These are phyloP conservation scores for Heliosperma pusillum DNA, from an alignment of 148 eudicot species.

Conservation along the genomic window DNA sequence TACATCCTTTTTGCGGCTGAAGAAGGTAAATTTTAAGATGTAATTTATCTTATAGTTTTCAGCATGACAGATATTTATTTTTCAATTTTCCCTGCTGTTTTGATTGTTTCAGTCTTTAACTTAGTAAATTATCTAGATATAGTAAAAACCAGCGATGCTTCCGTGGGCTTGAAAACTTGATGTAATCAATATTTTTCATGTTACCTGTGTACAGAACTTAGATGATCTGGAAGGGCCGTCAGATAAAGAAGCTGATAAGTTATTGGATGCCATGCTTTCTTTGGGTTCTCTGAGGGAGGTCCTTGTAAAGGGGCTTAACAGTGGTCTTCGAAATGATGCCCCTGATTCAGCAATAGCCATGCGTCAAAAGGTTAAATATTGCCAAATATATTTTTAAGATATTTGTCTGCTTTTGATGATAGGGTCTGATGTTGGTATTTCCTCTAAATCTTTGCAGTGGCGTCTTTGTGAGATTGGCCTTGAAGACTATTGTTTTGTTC, in stretches of 20 bases:
- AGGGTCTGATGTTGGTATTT: conserved; percentile 10
- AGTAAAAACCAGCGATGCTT: background rate
- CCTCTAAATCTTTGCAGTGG: conserved; percentile 55
- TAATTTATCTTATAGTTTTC: conserved; percentile 1
- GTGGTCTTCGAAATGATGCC: conserved; percentile 95
- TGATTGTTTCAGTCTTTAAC: background rate
- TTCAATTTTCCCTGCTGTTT: background rate
- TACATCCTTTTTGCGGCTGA: conserved; percentile 59
- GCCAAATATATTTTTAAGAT: background rate
- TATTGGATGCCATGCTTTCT: conserved; percentile 56
- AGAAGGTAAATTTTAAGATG: conserved; percentile 48
- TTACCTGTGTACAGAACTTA: conserved; percentile 47
- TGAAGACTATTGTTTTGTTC: conserved; percentile 91
- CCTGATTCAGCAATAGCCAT: conserved; percentile 90
- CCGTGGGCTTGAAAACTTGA: background rate
- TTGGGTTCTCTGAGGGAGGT: conserved; percentile 56
- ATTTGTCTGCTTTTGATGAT: background rate
- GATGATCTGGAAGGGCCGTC: conserved; percentile 44
- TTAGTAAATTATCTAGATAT: background rate
- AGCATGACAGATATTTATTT: background rate
- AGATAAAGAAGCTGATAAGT: conserved; percentile 38
- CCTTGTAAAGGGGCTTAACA: conserved; percentile 75
- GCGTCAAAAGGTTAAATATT: conserved; percentile 78
- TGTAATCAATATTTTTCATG: background rate
- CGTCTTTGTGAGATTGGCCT: conserved; percentile 98